Evolutionary conservation across 768 basidiomycete genomes (phyloP), one percentile per base, ranked within the genome.

Genomic region (Russula sp.): DNA sequence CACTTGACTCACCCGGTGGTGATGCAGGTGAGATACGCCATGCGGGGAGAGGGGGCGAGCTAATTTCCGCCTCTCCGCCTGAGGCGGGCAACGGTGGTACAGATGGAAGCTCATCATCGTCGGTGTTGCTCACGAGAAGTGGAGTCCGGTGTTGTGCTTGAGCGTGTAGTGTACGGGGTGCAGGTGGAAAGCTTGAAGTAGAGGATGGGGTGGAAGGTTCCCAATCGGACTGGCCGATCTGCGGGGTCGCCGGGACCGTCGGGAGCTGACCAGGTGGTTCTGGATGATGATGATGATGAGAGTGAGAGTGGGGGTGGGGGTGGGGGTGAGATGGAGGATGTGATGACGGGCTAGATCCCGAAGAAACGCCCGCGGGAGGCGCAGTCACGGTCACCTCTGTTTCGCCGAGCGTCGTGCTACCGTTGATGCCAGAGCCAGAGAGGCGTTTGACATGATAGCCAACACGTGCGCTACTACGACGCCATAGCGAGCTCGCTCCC

Each of bases 401-500:
- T 24, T 64, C 63, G 7, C 63, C 63, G 2, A 64, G 53, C 2
- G 63, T 24, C 11, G 59, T 22, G 40, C 11, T 49, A n/a, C 57
- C 59, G 24, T 60, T n/a, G 3, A 62, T 60, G 9, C 58, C 59
- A 13, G 67, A 63, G 13, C 61, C 55, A 16, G 67, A 63, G 13
- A 48, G 49, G 3, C 57, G 65, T n/a, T 63, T 63, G 16, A 48
- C 46, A 42, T 60, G 66, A 30, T 56, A 24, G 2, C 57, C 63
- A 36, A 60, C 28, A 26, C 66, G 62, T 18, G 56, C 64, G 32
- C 55, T 65, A 24, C 57, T 49, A 40, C 69, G 65, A 20, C 64
- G 64, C 67, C 67, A 67, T n/a, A 66, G 1, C 20, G 68, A 68
- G 26, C 51, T 60, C 9, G 36, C 48, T 5, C 62, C 66, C 4